Percentiles rank a stretch among this genome's conserved stretches.
Evolutionary conservation across 1,284 basidiomycete genomes (phyloP).

Genomic region (Cryptococcus sp.): DNA sequence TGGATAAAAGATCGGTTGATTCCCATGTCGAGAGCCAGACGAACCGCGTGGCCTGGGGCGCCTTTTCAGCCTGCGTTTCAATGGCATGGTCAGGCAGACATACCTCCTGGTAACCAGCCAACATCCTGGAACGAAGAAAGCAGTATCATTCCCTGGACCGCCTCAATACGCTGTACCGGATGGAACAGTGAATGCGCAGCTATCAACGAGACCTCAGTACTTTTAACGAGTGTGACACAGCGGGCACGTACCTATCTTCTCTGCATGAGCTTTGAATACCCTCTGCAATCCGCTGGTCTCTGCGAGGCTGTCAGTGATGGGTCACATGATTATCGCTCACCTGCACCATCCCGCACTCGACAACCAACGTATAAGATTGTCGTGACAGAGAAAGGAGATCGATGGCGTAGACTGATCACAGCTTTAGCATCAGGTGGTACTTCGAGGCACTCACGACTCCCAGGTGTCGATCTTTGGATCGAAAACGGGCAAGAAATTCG

Average conservation of each 20-base stretch:
- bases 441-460: constrained; percentile 55
- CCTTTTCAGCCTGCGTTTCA: neutral
- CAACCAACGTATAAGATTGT: constrained; percentile 88
- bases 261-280: constrained; percentile 66
- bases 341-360: constrained; percentile 81
- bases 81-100: neutral
- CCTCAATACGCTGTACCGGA: constrained; percentile 75
- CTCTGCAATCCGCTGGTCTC: constrained; percentile 43
- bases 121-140: constrained; percentile 89
- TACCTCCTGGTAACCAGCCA: constrained; percentile 77
- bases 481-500: constrained; percentile 84
- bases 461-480: constrained; percentile 76
- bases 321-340: constrained; percentile 53
- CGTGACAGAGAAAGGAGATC: constrained; percentile 58
- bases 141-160: constrained; percentile 85
- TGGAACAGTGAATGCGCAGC: constrained; percentile 82
- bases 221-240: neutral
- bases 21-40: constrained; percentile 88
- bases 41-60: constrained; percentile 72
- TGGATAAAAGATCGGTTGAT: constrained; percentile 87
- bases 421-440: neutral
- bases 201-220: constrained; percentile 5
- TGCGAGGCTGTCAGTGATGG: too few relatives aligned
- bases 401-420: constrained; percentile 34
- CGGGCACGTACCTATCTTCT: constrained; percentile 60